Conservation (phyloP, 2,329 filamentous ascomycete species). For the Nakataea oryzae region DNA sequence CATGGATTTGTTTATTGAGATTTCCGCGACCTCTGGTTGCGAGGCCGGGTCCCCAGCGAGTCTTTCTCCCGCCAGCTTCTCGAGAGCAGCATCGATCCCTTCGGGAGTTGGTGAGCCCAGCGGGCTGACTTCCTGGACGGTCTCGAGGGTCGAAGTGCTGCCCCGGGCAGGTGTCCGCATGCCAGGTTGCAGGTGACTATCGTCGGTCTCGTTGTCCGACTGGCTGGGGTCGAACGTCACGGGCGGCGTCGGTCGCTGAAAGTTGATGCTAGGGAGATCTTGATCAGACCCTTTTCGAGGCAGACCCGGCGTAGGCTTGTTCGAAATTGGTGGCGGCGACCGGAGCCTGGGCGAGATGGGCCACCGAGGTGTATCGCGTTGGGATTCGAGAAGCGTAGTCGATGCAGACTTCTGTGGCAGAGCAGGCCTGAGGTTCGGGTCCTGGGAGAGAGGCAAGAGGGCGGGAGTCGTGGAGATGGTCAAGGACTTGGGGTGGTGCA, state of each 20-base stretch:
- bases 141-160: constrained; percentile 62
- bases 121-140: constrained; percentile 82
- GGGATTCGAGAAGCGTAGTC: constrained; percentile 26
- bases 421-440: constrained; percentile 50
- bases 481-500: constrained; percentile 46
- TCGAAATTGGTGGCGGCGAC: constrained; percentile 57
- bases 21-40: constrained; percentile 28
- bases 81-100: constrained; percentile 32
- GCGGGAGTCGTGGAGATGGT: constrained; percentile 59
- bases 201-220: constrained; percentile 44
- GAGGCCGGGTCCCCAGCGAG: constrained; percentile 27
- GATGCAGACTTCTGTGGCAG: constrained; percentile 52
- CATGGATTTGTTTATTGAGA: constrained; percentile 27
- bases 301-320: constrained; percentile 30
- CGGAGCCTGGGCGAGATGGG: constrained; percentile 67
- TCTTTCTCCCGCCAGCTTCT: constrained; percentile 38
- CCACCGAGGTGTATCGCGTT: constrained; percentile 57
- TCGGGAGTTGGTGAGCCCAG: constrained; percentile 64
- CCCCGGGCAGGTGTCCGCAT: constrained; percentile 50
- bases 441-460: constrained; percentile 49
- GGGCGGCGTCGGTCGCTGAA: constrained; percentile 39
- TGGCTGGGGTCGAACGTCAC: constrained; percentile 24
- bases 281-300: constrained; percentile 33
- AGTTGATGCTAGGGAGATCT: constrained; percentile 40
- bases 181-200: constrained; percentile 36